Evolutionary conservation across 192 early-diverging fungal genomes (phyloP).

Genomic region (Dispira simplex): DNA sequence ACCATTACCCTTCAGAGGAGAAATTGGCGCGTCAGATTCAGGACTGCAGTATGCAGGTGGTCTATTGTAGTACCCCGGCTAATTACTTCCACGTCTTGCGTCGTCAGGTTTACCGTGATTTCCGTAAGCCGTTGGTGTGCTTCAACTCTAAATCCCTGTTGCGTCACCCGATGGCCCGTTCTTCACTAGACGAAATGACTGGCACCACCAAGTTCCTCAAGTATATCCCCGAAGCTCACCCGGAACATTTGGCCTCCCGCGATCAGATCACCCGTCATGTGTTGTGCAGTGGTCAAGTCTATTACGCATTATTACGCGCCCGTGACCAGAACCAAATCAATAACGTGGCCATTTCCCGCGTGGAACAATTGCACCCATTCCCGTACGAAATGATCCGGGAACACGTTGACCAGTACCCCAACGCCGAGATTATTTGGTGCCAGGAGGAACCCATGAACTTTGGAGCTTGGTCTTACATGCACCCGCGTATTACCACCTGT

Average conservation of each 20-base stretch:
- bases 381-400: conserved; percentile 81
- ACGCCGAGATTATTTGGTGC: conserved; percentile 80
- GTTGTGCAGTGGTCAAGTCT: conserved; percentile 94
- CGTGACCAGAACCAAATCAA: conserved; percentile 81
- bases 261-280: conserved; percentile 85
- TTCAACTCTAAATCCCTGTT: conserved; percentile 78
- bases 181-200: conserved; percentile 64
- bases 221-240: conserved; percentile 84
- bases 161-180: conserved; percentile 86
- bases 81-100: conserved; percentile 96
- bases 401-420: conserved; percentile 80
- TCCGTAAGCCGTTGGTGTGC: conserved; percentile 85
- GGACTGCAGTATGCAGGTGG: conserved; percentile 97
- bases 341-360: conserved; percentile 79
- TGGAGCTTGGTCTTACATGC: conserved; percentile 82
- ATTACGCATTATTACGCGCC: conserved; percentile 81
- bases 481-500: conserved; percentile 71
- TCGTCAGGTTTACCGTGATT: conserved; percentile 92
- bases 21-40: conserved; percentile 86
- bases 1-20: conserved; percentile 57
- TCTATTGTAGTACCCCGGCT: conserved; percentile 91
- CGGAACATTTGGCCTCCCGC: conserved; percentile 53
- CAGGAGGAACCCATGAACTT: conserved; percentile 95
- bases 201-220: conserved; percentile 73
- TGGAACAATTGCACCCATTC: conserved; percentile 94